phyloP scores from a whole-genome alignment of 1,284 basidiomycete species.

The Leccinum huronense region DNA sequence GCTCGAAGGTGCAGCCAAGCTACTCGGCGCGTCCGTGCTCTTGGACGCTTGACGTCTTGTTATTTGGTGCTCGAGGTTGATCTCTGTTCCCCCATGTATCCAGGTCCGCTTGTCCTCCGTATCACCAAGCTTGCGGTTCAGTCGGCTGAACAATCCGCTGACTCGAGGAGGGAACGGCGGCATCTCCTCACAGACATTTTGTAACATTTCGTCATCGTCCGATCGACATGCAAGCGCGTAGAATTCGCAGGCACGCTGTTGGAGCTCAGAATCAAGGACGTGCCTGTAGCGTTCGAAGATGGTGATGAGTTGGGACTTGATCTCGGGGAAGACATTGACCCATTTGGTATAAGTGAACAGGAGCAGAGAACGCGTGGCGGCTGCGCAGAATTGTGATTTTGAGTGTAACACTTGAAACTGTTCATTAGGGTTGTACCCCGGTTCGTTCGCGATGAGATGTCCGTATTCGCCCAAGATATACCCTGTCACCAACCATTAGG shows the following conservation, averaged over 20 bases:
- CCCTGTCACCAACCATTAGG: conserved; percentile 45
- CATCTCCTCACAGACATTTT: conserved; percentile 98
- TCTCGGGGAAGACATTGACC: conserved; percentile 99
- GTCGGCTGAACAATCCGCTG: conserved; percentile 81
- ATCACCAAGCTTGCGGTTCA: conserved; percentile 87
- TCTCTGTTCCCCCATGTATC: conserved; percentile 92
- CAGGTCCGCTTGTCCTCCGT: conserved; percentile 93
- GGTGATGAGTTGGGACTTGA: conserved; percentile 89
- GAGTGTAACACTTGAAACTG: conserved; percentile 95
- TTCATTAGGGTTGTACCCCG: conserved; percentile 90
- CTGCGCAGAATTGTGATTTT: conserved; percentile 93
- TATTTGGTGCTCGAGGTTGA: conserved; percentile 74
- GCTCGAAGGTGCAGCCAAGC: conserved; percentile 24
- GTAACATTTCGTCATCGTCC: conserved; percentile 89
- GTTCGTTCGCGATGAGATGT: conserved; percentile 94
- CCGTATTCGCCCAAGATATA: conserved; percentile 98
- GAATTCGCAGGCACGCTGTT: conserved; percentile 98
- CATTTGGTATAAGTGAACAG: conserved; percentile 99
- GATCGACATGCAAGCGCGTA: conserved; percentile 78
- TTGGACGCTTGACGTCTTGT: conserved; percentile 44
- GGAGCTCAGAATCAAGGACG: conserved; percentile 96
- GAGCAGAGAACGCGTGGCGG: conserved; percentile 88
- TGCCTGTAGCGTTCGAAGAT: conserved; percentile 98
- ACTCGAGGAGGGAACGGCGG: conserved; percentile 96
- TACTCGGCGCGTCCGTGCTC: conserved; percentile 34